phyloP scores from a whole-genome alignment of 345 rosid genomes.

The Euphorbia pulcherrima region DNA sequence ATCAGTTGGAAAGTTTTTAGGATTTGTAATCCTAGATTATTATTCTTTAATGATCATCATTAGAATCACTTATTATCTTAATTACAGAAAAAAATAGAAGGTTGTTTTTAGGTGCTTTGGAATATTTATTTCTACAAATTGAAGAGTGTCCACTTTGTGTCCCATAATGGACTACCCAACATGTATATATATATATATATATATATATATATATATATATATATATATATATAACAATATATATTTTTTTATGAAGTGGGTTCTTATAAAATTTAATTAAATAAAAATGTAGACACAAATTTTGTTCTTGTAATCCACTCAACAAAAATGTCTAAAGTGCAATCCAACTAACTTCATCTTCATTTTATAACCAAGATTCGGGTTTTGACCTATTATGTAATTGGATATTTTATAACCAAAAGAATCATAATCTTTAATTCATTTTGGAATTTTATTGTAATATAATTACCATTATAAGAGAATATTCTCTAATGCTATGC shows the following conservation, averaged over 20 bases:
- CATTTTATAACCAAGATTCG: slow-evolving; percentile 11
- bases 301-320: slow-evolving; percentile 5
- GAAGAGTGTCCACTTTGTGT: slow-evolving; percentile 11
- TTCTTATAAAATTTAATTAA: too few species aligned
- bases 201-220: neutral
- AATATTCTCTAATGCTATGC: neutral
- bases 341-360: slow-evolving; percentile 6
- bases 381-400: slow-evolving; percentile 8
- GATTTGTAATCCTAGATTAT: neutral
- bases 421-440: slow-evolving; percentile 2
- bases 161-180: slow-evolving; percentile 1
- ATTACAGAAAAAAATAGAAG: neutral
- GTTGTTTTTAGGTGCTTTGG: neutral
- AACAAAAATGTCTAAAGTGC: neutral
- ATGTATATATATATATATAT: neutral
- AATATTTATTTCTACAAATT: slow-evolving; percentile 4
- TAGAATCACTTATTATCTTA: neutral
- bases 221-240: too few species aligned
- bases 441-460: neutral
- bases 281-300: neutral
- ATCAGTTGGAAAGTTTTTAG: neutral
- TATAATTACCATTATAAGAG: neutral
- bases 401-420: neutral
- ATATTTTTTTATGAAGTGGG: too few species aligned
- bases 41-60: neutral